Evolutionary conservation across 2,329 filamentous ascomycete species (phyloP).

Genomic region (Penicillium paneum): DNA sequence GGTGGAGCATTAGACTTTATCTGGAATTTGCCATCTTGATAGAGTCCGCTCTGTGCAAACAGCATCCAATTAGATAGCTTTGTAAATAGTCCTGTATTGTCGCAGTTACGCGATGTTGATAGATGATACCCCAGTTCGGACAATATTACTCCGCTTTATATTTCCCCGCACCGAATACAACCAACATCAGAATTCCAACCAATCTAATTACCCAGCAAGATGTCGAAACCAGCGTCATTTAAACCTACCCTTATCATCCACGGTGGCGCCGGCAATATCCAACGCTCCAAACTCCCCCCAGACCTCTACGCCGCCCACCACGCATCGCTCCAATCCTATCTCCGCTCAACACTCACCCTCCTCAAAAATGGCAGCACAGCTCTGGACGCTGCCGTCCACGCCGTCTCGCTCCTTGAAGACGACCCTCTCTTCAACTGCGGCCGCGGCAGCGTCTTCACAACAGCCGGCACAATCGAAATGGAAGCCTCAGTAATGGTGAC

Average conservation of each 20-base stretch:
- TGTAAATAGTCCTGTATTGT: neutral
- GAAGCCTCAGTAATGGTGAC: constrained; percentile 87
- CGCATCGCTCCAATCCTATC: constrained; percentile 59
- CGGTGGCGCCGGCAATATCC: constrained; percentile 70
- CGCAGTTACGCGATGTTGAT: neutral
- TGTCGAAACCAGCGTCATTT: constrained; percentile 23
- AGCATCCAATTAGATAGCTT: neutral
- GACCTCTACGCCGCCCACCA: constrained; percentile 59
- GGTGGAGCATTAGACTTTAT: constrained; percentile 43
- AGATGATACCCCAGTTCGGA: constrained; percentile 14
- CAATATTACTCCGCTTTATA: constrained; percentile 6
- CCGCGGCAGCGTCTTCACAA: constrained; percentile 81
- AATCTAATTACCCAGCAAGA: neutral
- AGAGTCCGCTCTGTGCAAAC: neutral
- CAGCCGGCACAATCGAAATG: constrained; percentile 77
- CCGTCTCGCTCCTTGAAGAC: constrained; percentile 73
- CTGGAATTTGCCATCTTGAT: constrained; percentile 42
- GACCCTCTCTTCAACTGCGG: constrained; percentile 81
- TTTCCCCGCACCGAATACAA: constrained; percentile 13
- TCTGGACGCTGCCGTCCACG: constrained; percentile 70
- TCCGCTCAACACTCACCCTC: constrained; percentile 46
- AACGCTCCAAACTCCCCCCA: constrained; percentile 56
- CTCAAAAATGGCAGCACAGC: constrained; percentile 54
- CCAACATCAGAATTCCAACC: neutral
- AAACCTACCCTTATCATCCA: constrained; percentile 65